Evolutionary conservation across 805 yeast species (phyloP).

Genomic region (Kodamaea restingae): DNA sequence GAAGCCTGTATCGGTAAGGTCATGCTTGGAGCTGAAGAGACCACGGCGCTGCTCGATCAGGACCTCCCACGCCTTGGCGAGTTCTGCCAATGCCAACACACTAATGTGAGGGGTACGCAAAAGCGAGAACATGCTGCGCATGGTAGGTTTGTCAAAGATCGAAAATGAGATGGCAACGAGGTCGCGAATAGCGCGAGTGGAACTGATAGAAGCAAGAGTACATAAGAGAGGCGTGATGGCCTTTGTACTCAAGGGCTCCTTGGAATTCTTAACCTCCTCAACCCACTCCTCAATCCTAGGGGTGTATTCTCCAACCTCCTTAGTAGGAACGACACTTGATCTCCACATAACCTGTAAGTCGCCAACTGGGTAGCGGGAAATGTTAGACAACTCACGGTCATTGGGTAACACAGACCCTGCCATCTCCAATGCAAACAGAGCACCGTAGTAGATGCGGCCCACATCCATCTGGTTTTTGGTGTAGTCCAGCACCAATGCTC

Average conservation of each 20-base stretch:
- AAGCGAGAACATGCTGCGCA: constrained; percentile 64
- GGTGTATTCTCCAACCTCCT: background rate
- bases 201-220: background rate
- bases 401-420: constrained; percentile 68
- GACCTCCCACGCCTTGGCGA: constrained; percentile 64
- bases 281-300: too few relatives aligned
- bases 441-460: constrained; percentile 60
- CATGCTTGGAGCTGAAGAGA: constrained; percentile 54
- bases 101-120: constrained; percentile 60
- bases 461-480: constrained; percentile 6
- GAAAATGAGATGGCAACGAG: constrained; percentile 70
- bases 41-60: constrained; percentile 61
- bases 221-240: too few relatives aligned
- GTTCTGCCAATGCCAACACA: constrained; percentile 59
- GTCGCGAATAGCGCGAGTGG: constrained; percentile 32
- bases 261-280: too few relatives aligned
- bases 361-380: constrained; percentile 34
- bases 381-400: constrained; percentile 61
- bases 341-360: constrained; percentile 57
- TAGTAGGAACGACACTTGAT: background rate
- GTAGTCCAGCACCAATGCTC: constrained; percentile 74
- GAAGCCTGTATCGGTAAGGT: constrained; percentile 56
- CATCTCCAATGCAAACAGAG: constrained; percentile 86
- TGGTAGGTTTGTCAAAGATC: constrained; percentile 53
- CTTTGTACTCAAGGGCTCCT: too few relatives aligned